Conservation (phyloP, 306 rosid species). For the Quercus parvula region DNA sequence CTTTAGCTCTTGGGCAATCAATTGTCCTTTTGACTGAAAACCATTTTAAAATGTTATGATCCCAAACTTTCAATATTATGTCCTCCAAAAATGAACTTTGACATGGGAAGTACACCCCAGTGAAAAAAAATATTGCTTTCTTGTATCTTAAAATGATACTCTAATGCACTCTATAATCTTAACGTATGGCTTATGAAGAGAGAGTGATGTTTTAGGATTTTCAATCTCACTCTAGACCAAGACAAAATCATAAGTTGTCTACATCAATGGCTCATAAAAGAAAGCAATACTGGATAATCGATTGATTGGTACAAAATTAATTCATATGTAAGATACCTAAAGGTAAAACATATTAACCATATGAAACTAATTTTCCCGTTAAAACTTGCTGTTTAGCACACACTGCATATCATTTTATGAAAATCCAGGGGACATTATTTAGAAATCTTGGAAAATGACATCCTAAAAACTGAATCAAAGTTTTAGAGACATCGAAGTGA, state of each 20-base stretch:
- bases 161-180: background rate
- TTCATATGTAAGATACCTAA: too few relatives aligned
- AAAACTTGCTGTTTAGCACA: too few relatives aligned
- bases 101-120: background rate
- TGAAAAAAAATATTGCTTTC: background rate
- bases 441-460: too few relatives aligned
- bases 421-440: too few relatives aligned
- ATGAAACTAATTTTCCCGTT: too few relatives aligned
- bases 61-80: constrained; percentile 9
- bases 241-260: background rate
- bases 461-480: too few relatives aligned
- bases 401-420: too few relatives aligned
- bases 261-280: background rate
- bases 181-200: background rate
- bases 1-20: constrained; percentile 18
- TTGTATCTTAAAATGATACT: background rate
- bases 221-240: background rate
- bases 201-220: background rate
- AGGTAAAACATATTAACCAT: too few relatives aligned
- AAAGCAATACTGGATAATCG: too few relatives aligned
- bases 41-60: constrained; percentile 21
- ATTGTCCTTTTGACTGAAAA: constrained; percentile 30
- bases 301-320: too few relatives aligned
- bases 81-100: constrained; percentile 9
- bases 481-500: too few relatives aligned